Evolutionary conservation across 345 rosid species (phyloP).

Genomic region (Noccaea bulbosa): DNA sequence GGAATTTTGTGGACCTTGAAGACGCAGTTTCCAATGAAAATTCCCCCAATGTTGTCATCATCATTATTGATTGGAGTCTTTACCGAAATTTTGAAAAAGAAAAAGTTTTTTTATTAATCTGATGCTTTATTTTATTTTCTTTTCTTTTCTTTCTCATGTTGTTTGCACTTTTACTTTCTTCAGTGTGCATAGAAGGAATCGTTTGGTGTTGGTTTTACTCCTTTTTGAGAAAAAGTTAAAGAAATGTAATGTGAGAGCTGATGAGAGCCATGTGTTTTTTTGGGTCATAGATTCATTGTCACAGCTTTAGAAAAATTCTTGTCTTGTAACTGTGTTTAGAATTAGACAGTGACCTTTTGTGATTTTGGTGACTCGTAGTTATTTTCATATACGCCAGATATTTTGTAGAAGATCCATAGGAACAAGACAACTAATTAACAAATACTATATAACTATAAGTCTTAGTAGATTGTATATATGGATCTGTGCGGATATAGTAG

Average conservation of each 20-base stretch:
- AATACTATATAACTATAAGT: background rate
- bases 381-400: background rate
- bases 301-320: slow-evolving; percentile 20
- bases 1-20: slow-evolving; percentile 50
- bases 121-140: slow-evolving; percentile 11
- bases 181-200: slow-evolving; percentile 37
- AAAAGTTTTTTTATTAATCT: slow-evolving; percentile 1
- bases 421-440: background rate
- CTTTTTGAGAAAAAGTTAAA: background rate
- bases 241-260: slow-evolving; percentile 16
- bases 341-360: slow-evolving; percentile 29
- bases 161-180: slow-evolving; percentile 30
- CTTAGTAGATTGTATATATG: background rate
- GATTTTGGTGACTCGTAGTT: slow-evolving; percentile 5
- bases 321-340: slow-evolving; percentile 23
- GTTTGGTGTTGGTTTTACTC: slow-evolving; percentile 17
- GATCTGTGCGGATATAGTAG: background rate
- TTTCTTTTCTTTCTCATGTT: slow-evolving; percentile 28
- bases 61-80: slow-evolving; percentile 39
- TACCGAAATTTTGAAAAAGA: slow-evolving; percentile 29
- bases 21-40: slow-evolving; percentile 32
- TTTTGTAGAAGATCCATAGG: background rate
- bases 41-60: slow-evolving; percentile 33
- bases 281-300: slow-evolving; percentile 22
- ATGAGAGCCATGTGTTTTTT: slow-evolving; percentile 30